Conservation (phyloP, 805 yeast genomes). For the Candida andamanensis region DNA sequence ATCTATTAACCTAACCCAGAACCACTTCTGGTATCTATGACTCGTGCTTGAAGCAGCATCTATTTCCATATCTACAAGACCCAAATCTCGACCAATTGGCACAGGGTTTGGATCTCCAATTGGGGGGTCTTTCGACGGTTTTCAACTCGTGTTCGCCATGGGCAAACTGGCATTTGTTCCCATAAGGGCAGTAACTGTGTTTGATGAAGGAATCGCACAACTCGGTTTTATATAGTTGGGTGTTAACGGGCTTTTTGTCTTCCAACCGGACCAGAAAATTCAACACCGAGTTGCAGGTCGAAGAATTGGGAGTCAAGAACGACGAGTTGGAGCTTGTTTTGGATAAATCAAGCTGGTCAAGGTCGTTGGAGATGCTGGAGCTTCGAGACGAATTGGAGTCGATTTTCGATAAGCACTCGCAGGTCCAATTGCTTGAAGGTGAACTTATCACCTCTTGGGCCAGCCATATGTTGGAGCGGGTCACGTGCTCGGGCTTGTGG, state of each 20-base stretch:
- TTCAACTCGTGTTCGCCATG: slow-evolving; percentile 81
- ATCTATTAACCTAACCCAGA: slow-evolving; percentile 4
- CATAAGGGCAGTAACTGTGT: slow-evolving; percentile 74
- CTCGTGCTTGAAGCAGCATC: slow-evolving; percentile 83
- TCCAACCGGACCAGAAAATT: too few species aligned
- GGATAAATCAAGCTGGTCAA: neutral
- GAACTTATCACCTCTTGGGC: neutral
- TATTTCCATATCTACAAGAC: slow-evolving; percentile 78
- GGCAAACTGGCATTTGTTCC: slow-evolving; percentile 90
- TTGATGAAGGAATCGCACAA: slow-evolving; percentile 74
- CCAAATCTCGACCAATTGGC: slow-evolving; percentile 83
- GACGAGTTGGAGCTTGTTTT: neutral
- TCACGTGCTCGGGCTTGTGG: neutral
- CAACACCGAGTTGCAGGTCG: too few species aligned
- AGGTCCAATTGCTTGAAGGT: neutral
- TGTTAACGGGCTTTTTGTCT: slow-evolving; percentile 35
- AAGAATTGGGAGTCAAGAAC: neutral
- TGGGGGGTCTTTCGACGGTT: slow-evolving; percentile 64
- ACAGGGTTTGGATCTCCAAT: slow-evolving; percentile 90
- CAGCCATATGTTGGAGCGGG: neutral
- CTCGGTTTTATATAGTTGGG: slow-evolving; percentile 84
- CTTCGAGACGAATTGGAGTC: neutral
- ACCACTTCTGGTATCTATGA: too few species aligned
- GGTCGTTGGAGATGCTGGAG: neutral
- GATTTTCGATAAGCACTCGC: slow-evolving; percentile 1